A percentile compares a stretch with the other conserved stretches of the same genome.
Conservation (phyloP, 768 basidiomycete genomes). For the Leccinellum luteum region DNA sequence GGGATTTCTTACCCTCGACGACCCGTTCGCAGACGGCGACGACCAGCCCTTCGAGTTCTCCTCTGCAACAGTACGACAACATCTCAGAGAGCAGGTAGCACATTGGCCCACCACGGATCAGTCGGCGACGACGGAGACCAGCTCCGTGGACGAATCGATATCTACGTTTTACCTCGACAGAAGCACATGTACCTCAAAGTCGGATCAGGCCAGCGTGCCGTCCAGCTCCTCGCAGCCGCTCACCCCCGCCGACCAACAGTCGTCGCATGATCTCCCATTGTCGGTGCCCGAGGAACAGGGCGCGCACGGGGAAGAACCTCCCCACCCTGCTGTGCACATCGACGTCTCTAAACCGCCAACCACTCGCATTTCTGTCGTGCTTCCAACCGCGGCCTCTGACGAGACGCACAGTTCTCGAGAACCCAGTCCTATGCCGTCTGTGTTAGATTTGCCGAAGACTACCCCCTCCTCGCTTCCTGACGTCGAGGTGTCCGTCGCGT, state of each 20-base stretch:
- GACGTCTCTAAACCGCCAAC: slow-evolving; percentile 38
- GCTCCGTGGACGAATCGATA: slow-evolving; percentile 42
- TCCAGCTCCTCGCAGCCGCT: slow-evolving; percentile 18
- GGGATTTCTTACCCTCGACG: slow-evolving; percentile 49
- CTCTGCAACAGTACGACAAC: slow-evolving; percentile 57
- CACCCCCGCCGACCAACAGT: slow-evolving; percentile 16
- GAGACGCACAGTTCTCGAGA: not conserved
- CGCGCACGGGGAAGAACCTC: slow-evolving; percentile 2
- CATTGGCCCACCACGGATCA: slow-evolving; percentile 28
- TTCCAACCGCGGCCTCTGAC: not conserved
- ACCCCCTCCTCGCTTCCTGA: slow-evolving; percentile 32
- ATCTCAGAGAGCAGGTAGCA: slow-evolving; percentile 51
- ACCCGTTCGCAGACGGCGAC: slow-evolving; percentile 64
- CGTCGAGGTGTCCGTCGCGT: slow-evolving; percentile 17
- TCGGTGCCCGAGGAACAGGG: not conserved
- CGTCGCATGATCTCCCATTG: not conserved
- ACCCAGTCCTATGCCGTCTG: slow-evolving; percentile 6
- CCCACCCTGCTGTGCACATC: slow-evolving; percentile 45
- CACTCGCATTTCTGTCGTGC: slow-evolving; percentile 27
- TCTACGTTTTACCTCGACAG: slow-evolving; percentile 59
- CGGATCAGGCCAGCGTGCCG: slow-evolving; percentile 15
- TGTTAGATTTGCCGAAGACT: slow-evolving; percentile 26
- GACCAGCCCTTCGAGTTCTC: slow-evolving; percentile 53
- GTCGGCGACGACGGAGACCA: slow-evolving; percentile 23
- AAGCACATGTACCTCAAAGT: slow-evolving; percentile 16